Evolutionary conservation across 2,329 filamentous ascomycete species (phyloP).

Genomic region (Neurospora sp.): DNA sequence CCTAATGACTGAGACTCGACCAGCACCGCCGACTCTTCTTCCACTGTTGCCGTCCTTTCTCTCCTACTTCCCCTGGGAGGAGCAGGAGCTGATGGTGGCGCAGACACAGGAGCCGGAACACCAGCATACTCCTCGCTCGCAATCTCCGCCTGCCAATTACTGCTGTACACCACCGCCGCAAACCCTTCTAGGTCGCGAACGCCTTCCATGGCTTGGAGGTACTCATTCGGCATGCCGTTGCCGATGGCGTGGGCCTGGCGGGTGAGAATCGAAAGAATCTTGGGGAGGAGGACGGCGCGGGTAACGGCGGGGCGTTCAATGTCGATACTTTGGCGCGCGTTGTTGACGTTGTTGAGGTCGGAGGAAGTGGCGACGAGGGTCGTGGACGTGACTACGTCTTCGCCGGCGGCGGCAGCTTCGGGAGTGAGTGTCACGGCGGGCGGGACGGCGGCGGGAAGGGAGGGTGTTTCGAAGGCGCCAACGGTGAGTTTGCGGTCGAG

Average conservation of each 20-base stretch:
- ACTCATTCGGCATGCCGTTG: conserved; percentile 62
- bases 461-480: conserved; percentile 58
- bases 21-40: conserved; percentile 9
- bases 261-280: conserved; percentile 80
- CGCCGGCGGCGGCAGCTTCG: conserved; percentile 12
- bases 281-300: conserved; percentile 60
- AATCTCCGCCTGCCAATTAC: conserved; percentile 67
- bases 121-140: conserved; percentile 35
- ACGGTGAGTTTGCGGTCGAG: conserved; percentile 73
- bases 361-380: neutral
- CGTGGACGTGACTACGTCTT: neutral
- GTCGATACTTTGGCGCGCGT: conserved; percentile 12
- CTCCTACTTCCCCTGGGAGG: conserved; percentile 4
- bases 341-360: neutral
- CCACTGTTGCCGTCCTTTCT: neutral
- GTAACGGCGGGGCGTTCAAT: conserved; percentile 25
- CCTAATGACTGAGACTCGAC: neutral
- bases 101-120: conserved; percentile 9
- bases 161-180: conserved; percentile 78
- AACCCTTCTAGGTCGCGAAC: conserved; percentile 73
- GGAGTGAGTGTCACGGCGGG: conserved; percentile 14
- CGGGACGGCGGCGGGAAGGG: conserved; percentile 1
- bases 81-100: neutral
- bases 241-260: conserved; percentile 87
- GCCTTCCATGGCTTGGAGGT: conserved; percentile 64